Base-by-base conservation (phyloP, 176 grass and related monocot genomes). In the Carex scoparia region DNA sequence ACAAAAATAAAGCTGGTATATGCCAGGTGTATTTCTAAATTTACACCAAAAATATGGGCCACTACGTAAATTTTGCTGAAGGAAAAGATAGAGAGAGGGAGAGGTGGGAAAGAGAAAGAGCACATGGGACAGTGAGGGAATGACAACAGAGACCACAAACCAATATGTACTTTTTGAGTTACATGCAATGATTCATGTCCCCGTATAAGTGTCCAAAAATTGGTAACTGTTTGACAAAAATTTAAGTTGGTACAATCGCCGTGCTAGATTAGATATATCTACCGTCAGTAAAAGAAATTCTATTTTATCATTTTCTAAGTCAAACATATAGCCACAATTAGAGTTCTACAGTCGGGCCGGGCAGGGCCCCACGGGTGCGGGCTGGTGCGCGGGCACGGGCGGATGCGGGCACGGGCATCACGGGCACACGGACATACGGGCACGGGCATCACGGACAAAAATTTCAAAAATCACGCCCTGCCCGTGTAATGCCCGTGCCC, bases 131-230 rank as follows among this genome's bases (percentile, higher is more conserved):
- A 83, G 60, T 64, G 81, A 53, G 64, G 48, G 81, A 83, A 83
- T 83, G 81, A 83, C 81, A 83, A 83, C 44, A 54, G 61, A 68
- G 81, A 69, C 81, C 81, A 68, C 81, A 69, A 55, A 83, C 63
- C 62, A 51, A 83, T 83, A 69, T 83, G 81, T 69, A 83, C 81
- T 83, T 63, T 81, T 81, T 81, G 79, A 40, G 63, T 83, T 83
- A 13, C 27, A 83, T 83, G 81, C 61, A 83, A 83, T 69, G 81
- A 69, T 83, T 83, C 81, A 55, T 56, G 28, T 69, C 81, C 55
- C 81, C 63, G 8, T 27, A 61, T 61, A 61, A 40, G 40, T 14
- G 10, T 80, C 78, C 78, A 37, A 80, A 54, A 12, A 62, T 40
- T 80, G 10, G 13, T 14, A 31, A 56, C 11, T 57, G 56, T 44